These are phyloP conservation scores for Salix dunnii DNA, from an alignment of 345 rosid species.

Conservation along the genomic window DNA sequence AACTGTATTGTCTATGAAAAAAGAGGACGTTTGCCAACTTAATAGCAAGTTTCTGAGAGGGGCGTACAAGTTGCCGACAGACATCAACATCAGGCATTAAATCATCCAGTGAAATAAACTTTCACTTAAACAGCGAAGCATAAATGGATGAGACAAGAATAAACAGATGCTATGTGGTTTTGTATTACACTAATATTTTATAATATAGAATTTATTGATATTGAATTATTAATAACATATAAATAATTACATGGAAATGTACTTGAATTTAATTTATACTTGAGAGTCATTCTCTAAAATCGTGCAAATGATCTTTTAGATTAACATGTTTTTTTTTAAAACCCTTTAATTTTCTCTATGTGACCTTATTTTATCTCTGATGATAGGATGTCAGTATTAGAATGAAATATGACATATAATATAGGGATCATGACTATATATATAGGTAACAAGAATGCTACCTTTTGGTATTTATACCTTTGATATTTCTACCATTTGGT, in stretches of 20 bases:
- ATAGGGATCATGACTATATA: too few species aligned
- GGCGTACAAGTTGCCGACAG: not conserved
- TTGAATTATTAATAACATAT: too few species aligned
- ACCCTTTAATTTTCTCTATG: fast-evolving
- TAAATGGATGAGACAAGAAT: not conserved
- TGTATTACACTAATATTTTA: too few species aligned
- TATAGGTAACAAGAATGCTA: too few species aligned
- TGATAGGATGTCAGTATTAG: fast-evolving
- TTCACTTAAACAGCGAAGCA: not conserved
- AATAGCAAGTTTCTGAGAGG: not conserved
- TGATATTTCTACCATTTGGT: too few species aligned
- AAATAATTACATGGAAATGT: too few species aligned
- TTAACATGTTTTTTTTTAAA: fast-evolving
- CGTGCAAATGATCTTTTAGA: too few species aligned
- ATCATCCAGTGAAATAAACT: not conserved
- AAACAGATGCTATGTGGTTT: not conserved
- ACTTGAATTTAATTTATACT: too few species aligned
- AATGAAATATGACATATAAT: fast-evolving
- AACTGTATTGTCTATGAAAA: not conserved
- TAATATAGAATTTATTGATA: too few species aligned
- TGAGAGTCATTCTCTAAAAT: fast-evolving
- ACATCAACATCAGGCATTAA: not conserved
- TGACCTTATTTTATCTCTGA: too few species aligned
- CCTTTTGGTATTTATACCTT: too few species aligned
- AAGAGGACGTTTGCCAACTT: not conserved